Evolutionary conservation across 2,329 filamentous ascomycete species (phyloP).

Genomic region (Trichoderma gracile): DNA sequence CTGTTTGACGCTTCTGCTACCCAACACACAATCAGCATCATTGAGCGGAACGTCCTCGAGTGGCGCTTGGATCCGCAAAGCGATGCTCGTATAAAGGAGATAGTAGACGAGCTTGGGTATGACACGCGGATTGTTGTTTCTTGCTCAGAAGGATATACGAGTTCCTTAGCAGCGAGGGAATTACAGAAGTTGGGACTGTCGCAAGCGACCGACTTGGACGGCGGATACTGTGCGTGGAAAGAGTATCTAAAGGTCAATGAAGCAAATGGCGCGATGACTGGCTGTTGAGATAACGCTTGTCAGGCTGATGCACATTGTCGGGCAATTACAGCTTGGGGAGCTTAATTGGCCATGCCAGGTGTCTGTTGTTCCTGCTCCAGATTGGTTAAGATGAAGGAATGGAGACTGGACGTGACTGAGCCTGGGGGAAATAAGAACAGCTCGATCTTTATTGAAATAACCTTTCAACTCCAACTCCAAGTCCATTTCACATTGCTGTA

Average conservation of each 20-base stretch:
- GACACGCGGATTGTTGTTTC: conserved; percentile 25
- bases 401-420: too few species aligned
- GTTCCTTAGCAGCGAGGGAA: conserved; percentile 26
- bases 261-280: neutral
- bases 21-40: conserved; percentile 22
- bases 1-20: conserved; percentile 3
- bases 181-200: conserved; percentile 23
- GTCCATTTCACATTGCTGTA: neutral
- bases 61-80: conserved; percentile 26
- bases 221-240: conserved; percentile 26
- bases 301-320: too few species aligned
- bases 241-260: conserved; percentile 5
- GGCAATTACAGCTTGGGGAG: too few species aligned
- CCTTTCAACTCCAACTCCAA: too few species aligned
- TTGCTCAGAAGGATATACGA: conserved; percentile 27
- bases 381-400: too few species aligned
- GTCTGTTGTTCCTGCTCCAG: too few species aligned
- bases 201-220: conserved; percentile 25
- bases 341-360: too few species aligned
- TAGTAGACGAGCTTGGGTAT: conserved; percentile 27
- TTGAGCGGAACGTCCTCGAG: conserved; percentile 27
- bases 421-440: too few species aligned
- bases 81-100: conserved; percentile 24
- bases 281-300: too few species aligned
- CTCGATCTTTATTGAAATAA: too few species aligned